Evolutionary conservation across 176 grass and related monocot genomes (phyloP).

Genomic region (Carex littledalei): DNA sequence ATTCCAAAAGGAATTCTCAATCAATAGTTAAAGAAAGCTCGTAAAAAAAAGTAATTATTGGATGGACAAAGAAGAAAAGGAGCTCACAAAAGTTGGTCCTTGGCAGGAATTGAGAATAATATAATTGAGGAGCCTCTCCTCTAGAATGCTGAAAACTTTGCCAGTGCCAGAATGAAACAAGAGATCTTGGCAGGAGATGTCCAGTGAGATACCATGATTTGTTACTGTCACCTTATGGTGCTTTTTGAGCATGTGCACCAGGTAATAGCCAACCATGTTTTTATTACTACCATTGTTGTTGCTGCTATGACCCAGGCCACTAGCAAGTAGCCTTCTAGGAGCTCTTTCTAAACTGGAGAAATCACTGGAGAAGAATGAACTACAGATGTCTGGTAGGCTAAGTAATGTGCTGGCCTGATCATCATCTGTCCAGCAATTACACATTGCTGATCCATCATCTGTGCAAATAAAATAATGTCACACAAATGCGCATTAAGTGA

Average conservation of each 20-base stretch:
- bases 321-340: not conserved
- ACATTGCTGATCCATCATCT: conserved; percentile 86
- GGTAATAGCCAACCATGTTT: conserved; percentile 35
- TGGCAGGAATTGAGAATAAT: conserved; percentile 61
- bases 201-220: conserved; percentile 51
- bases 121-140: conserved; percentile 70
- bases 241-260: conserved; percentile 61
- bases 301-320: not conserved
- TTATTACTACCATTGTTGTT: conserved; percentile 14
- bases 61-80: conserved; percentile 11
- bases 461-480: conserved; percentile 27
- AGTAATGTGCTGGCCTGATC: conserved; percentile 63
- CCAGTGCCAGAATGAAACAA: conserved; percentile 39
- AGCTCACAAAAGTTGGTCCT: conserved; percentile 61
- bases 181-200: conserved; percentile 55
- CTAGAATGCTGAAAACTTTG: conserved; percentile 42
- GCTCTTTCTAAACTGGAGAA: conserved; percentile 9
- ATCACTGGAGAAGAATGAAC: conserved; percentile 16
- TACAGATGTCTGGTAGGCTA: conserved; percentile 38
- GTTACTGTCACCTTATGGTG: conserved; percentile 50
- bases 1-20: conserved; percentile 21
- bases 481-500: not conserved
- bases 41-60: not conserved
- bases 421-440: conserved; percentile 74
- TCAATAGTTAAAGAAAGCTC: not conserved